Base-by-base conservation (phyloP, 306 rosid genomes). In the Vachellia collinsii region DNA sequence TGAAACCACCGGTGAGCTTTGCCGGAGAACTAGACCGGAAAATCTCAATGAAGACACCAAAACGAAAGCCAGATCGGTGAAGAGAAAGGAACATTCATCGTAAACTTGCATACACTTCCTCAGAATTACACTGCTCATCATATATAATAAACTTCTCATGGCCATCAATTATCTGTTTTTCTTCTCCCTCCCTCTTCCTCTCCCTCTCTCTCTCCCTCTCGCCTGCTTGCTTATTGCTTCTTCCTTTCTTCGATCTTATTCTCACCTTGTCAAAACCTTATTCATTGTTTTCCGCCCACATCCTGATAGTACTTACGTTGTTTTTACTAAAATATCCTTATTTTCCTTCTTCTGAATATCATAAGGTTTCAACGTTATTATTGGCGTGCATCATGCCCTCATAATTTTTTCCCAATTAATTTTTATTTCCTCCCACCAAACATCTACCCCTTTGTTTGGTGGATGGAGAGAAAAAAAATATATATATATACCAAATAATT, bases 11-110 rank as follows among this genome's bases (percentile, higher is more conserved):
- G 51, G 20, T 7, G 53, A 29, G 25, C 69, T 48, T 37, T 41
- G 82, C 64, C 83, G 82, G 82, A 77, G 75, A 70, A 82, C 1
- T 25, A 76, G 65, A 29, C 88, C 86, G 42, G 87, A 84, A 46
- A 82, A 56, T 39, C 80, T 81, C 14, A 86, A n/a, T 14, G 86
- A 46, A 23, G 92, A 80, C 44, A 82, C n/a, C 3, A 85, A 8
- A 66, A 80, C 34, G 47, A 83, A 77, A 38, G 73, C 23, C 46
- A 86, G 65, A 75, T 86, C 85, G 7, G 3, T 8, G 25, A 86
- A 14, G 48, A 86, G 47, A 39, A 5, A 42, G 2, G 75, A 81
- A 23, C 72, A 70, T 73, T 86, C 85, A 44, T 66, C 22, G 58
- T 71, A 80, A 0, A 88, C 11, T 14, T 67, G 82, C 20, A 79